These are phyloP conservation scores for Dryas alaskensis DNA, from an alignment of 306 rosid species.

Conservation along the genomic window DNA sequence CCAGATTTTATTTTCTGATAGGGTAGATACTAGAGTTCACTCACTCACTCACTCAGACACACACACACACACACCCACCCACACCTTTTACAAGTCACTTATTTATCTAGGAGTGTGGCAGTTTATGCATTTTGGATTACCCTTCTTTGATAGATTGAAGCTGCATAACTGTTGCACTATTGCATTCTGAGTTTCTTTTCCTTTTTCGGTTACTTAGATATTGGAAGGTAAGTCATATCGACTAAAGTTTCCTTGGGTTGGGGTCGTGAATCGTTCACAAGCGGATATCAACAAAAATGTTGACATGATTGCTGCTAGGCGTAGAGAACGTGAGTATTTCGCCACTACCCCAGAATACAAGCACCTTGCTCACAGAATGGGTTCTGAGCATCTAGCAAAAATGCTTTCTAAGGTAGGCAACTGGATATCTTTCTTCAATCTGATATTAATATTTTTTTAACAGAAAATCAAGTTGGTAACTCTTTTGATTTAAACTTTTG, in stretches of 20 bases:
- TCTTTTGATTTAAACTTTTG: neutral
- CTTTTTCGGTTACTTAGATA: constrained; percentile 50
- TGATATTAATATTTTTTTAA: neutral
- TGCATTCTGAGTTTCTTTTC: constrained; percentile 20
- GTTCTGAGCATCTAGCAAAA: constrained; percentile 93
- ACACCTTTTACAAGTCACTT: neutral
- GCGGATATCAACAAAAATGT: constrained; percentile 88
- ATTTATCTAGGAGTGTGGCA: neutral
- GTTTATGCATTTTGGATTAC: neutral
- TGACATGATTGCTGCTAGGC: constrained; percentile 98
- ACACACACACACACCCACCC: neutral
- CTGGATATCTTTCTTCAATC: constrained; percentile 10
- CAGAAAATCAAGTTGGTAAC: neutral
- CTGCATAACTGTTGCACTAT: neutral
- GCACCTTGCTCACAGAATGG: constrained; percentile 90
- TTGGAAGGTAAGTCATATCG: constrained; percentile 78
- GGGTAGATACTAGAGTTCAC: neutral
- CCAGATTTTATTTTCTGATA: neutral
- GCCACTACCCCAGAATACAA: constrained; percentile 75
- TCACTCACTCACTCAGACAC: too few relatives aligned
- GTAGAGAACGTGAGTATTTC: constrained; percentile 83
- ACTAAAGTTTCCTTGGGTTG: constrained; percentile 89
- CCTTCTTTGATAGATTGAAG: constrained; percentile 1
- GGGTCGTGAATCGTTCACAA: constrained; percentile 93
- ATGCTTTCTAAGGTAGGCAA: constrained; percentile 77